Percentiles rank a stretch among this genome's conserved stretches.
Conservation (phyloP, 225 moss, liverwort and hornwort genomes). For the Pleurozium schreberi region DNA sequence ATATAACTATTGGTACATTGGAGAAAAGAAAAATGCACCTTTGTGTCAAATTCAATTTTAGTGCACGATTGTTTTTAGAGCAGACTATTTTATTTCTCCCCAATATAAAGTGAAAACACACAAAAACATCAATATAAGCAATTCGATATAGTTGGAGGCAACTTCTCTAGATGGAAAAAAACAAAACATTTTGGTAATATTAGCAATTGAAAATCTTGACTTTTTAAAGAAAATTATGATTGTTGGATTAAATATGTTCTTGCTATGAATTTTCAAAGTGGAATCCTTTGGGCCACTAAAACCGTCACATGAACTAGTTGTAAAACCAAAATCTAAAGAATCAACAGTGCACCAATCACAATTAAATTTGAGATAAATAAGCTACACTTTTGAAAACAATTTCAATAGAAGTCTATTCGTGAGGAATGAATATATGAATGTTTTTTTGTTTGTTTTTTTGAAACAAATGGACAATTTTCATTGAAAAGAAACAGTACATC, state of each 20-base stretch:
- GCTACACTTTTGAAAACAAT: accelerated
- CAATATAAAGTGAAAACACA: not conserved
- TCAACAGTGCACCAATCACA: not conserved
- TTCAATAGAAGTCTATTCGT: not conserved
- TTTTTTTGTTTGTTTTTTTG: too few species aligned
- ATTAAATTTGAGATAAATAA: not conserved
- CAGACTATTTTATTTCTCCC: not conserved
- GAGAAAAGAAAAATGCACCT: too few species aligned
- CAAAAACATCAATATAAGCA: not conserved
- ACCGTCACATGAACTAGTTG: accelerated
- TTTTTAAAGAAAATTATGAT: not conserved
- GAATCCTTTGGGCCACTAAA: accelerated
- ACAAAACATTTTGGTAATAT: too few species aligned
- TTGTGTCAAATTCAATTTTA: too few species aligned
- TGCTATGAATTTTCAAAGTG: not conserved
- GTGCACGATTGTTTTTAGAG: too few species aligned
- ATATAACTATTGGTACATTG: too few species aligned
- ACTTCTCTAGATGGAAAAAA: not conserved
- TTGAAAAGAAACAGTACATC: too few species aligned
- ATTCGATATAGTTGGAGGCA: not conserved
- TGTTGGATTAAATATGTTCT: too few species aligned
- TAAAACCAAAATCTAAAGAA: not conserved
- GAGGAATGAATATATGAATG: accelerated
- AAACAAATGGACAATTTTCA: too few species aligned
- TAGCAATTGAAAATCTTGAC: not conserved